phyloP scores from a whole-genome alignment of 176 grass and related monocot genomes.

The Puya raimondii region DNA sequence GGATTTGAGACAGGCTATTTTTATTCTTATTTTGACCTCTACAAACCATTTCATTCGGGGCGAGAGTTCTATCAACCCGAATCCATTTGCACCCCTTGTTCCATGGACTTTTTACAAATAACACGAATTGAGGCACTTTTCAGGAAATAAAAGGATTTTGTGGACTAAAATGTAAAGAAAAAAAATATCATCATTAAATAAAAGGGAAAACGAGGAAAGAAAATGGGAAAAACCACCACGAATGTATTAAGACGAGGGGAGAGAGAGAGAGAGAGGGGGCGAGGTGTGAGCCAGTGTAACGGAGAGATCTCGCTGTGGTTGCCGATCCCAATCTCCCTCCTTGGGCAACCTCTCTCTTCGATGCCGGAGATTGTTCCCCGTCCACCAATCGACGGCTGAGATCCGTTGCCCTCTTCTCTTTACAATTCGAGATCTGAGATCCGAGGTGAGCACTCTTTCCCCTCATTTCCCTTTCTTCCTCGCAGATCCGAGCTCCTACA shows the following conservation, averaged over 20 bases:
- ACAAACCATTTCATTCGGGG: too few species aligned
- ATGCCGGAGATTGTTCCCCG: slow-evolving; percentile 7
- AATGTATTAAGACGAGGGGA: background rate
- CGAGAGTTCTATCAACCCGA: too few species aligned
- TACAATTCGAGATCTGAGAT: slow-evolving; percentile 12
- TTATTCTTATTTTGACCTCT: too few species aligned
- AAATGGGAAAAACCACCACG: background rate
- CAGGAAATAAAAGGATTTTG: too few species aligned
- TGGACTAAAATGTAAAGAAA: background rate
- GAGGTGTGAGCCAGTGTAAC: background rate
- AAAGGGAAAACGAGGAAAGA: background rate
- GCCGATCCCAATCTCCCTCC: background rate
- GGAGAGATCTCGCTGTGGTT: background rate
- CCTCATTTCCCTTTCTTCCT: slow-evolving; percentile 3
- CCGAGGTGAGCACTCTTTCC: slow-evolving; percentile 9
- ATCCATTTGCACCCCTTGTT: too few species aligned
- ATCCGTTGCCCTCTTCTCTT: slow-evolving; percentile 2
- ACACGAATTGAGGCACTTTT: too few species aligned
- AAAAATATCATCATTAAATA: background rate
- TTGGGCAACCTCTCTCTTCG: background rate
- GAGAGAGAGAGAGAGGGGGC: background rate
- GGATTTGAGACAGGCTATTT: too few species aligned
- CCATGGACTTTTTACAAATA: too few species aligned
- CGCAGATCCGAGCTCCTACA: slow-evolving; percentile 25
- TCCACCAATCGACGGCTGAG: background rate